Base-by-base conservation (phyloP, 352 stramenopile species). In the Globisporangium iwayamae region DNA sequence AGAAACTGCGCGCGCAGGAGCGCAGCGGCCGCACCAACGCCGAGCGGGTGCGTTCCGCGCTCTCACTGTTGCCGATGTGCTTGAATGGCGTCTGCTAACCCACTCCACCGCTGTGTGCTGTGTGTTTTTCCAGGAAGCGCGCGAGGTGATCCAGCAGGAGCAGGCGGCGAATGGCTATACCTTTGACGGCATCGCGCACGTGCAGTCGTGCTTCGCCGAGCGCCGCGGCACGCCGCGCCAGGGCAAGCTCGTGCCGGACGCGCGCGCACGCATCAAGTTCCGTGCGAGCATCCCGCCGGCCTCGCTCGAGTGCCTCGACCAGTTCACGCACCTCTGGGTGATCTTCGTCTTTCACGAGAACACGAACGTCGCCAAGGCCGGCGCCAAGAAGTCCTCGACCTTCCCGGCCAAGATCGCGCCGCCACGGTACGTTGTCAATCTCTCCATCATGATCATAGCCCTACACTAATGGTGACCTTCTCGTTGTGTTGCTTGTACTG, bases 341-440 rank as follows among this genome's bases (percentile, higher is more conserved):
- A 69, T 97, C 57, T 97, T 97, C 43, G 84, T 94, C 56, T 97
- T 97, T 66, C 89, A 97, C 51, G 84, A 94, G 65, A 97, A 97
- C 75, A 97, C 89, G 8, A 97, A 97, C 62, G 55, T 88, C 39
- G 71, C 74, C 41, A 88, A 86, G 43, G 34, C 58, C 5, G 56
- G 36, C 14, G 53, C 62, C 55, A 75, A 69, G 39, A 90, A 90
- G 45, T 68, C 66, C 39, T 73, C 79, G 32, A 90, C 83, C 9
- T 91, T 92, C 65, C 72, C 82, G 0, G 86, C 86, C 67, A 94
- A 94, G 67, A 94, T 94, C 59, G 80, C 83, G 3, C 86, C 81
- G 16, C 85, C 85, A 39, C 83, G 62, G 70, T 82, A 57, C 36
- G 36, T 41, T 16, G 1, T 4, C 36, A 14, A 34, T 22, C 46